phyloP scores from a whole-genome alignment of 2,329 filamentous ascomycete genomes.

The Paradendryphiella salina region DNA sequence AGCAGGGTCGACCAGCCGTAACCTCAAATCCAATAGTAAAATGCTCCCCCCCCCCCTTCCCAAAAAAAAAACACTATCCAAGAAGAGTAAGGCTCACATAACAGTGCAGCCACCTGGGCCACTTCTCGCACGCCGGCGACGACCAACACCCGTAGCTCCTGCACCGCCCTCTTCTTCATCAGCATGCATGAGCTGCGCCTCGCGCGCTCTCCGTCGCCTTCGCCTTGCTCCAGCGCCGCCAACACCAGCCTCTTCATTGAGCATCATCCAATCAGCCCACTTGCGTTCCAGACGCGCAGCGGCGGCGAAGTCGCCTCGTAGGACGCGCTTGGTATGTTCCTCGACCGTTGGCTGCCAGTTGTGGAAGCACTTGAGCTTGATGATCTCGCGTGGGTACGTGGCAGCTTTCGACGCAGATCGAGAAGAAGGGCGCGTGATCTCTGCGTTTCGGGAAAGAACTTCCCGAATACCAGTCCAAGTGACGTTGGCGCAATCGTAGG shows the following conservation, averaged over 20 bases:
- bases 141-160: conserved; percentile 42
- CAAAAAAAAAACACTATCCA: not conserved
- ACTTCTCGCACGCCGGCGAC: conserved; percentile 53
- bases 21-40: not conserved
- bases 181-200: conserved; percentile 78
- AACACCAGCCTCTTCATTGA: conserved; percentile 78
- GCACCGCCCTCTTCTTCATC: conserved; percentile 72
- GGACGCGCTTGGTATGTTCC: conserved; percentile 84
- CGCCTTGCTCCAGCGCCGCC: conserved; percentile 66
- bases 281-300: conserved; percentile 82
- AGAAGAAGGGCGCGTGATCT: conserved; percentile 60
- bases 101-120: conserved; percentile 52
- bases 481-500: conserved; percentile 89
- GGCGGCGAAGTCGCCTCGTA: conserved; percentile 72
- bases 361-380: conserved; percentile 90
- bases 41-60: no score
- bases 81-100: conserved; percentile 47
- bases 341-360: conserved; percentile 94
- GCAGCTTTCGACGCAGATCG: conserved; percentile 39
- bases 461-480: conserved; percentile 92
- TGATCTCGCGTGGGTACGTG: conserved; percentile 75
- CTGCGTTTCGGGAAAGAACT: conserved; percentile 81
- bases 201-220: conserved; percentile 74
- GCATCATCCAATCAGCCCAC: conserved; percentile 94
- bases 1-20: not conserved